Evolutionary conservation across 2,329 filamentous ascomycete species (phyloP), one percentile per base, ranked within the genome.

Genomic region (Ceratocystis smalleyi): DNA sequence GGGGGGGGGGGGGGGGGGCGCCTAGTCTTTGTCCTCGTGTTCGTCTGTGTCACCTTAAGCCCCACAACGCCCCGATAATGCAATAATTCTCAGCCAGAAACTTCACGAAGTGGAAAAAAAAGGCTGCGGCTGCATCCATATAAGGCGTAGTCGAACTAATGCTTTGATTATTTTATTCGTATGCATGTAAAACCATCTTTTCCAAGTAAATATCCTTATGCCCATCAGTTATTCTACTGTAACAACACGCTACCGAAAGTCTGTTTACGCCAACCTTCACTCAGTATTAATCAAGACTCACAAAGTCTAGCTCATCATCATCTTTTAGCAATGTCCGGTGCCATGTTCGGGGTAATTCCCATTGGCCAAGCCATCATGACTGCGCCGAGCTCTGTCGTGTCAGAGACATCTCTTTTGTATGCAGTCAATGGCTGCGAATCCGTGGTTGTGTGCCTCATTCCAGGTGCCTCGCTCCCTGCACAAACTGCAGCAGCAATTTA

Each of bases 401-500:
- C 79, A 0, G 75, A 76, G 61, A 80, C 78, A 1, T 81, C 79
- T n/a, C 79, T 83, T 84, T 65, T 86, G 81, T 74, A 74, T 75
- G 61, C 75, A 83, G 1, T 73, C 76, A 12, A 69, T 74, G n/a
- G 67, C 69, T 84, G 87, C 17, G 91, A 97, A 73, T 63, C 60
- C 40, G 82, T 97, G 64, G 87, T 91, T 70, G 85, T 97, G 65
- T 95, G 97, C 76, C 79, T 96, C 43, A 82, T 96, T 0, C 95
- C 94, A 0, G 87, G 86, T 54, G 79, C 87, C 8, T 74, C 80
- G 8, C 79, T 99, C 0, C 91, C 91, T 0, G 78, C 81, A 3
- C 82, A 83, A 69, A 88, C 88, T 22, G 92, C 90, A 4, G 94
- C 91, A 15, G 89, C 91, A 59, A 92, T 99, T 68, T 97, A 96